phyloP scores from a whole-genome alignment of 441 rosid species.

The Euphorbia corollata region DNA sequence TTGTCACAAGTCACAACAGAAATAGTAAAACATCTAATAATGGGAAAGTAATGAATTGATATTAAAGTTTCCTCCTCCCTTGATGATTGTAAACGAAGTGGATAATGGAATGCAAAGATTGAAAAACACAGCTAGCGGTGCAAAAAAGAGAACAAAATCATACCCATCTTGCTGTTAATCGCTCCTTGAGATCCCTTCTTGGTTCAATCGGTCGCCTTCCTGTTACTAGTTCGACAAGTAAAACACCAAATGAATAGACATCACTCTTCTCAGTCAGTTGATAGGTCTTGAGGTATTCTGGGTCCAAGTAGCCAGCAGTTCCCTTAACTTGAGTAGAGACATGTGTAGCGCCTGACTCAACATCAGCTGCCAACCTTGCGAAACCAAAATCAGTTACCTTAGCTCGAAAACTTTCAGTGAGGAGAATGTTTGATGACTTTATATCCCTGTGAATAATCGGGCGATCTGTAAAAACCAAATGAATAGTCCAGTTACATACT shows the following conservation, averaged over 20 bases:
- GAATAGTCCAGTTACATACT: neutral
- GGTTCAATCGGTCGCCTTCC: conserved; percentile 88
- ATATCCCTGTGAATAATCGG: conserved; percentile 94
- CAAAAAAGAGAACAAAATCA: conserved; percentile 14
- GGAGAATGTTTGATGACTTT: conserved; percentile 88
- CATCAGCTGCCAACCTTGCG: conserved; percentile 72
- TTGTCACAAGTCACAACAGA: conserved; percentile 17
- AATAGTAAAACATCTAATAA: neutral
- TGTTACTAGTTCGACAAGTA: conserved; percentile 70
- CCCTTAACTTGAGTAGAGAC: conserved; percentile 97
- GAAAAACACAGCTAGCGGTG: neutral
- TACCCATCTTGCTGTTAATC: conserved; percentile 82
- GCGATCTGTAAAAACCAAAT: conserved; percentile 46
- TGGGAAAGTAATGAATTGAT: neutral
- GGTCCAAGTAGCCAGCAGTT: conserved; percentile 91
- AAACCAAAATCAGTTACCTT: conserved; percentile 92
- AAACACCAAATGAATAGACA: conserved; percentile 89
- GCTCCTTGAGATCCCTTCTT: conserved; percentile 56
- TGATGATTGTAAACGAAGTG: neutral
- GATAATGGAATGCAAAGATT: neutral
- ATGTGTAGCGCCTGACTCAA: conserved; percentile 78
- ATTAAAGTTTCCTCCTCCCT: neutral
- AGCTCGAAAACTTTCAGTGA: conserved; percentile 75
- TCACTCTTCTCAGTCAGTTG: conserved; percentile 92
- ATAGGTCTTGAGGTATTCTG: conserved; percentile 78